Evolutionary conservation across 2,329 filamentous ascomycete genomes (phyloP), one percentile per base, ranked within the genome.

Genomic region (Pestalotiopsis sp.): DNA sequence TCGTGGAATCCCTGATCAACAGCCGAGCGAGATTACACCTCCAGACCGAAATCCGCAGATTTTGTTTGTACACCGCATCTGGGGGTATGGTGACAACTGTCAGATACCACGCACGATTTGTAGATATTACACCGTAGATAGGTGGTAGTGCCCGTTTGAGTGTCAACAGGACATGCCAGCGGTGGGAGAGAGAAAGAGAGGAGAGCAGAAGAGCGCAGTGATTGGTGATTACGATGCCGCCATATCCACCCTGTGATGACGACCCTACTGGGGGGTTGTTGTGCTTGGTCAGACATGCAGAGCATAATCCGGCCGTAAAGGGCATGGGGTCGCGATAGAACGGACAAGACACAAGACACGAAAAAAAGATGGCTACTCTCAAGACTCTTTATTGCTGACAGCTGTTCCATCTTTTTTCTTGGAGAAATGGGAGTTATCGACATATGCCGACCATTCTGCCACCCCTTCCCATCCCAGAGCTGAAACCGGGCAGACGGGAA

Each of bases 61-160:
- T 9, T 23, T 5, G 20, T 59, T 59, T 13, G 27, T 23, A 27
- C 23, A 60, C 23, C 20, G 23, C 25, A 60, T 60, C 31, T 14
- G n/a, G 11, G 38, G 13, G 13, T 23, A 27, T 12, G 49, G 39
- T 56, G 63, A 66, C 63, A 66, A 66, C 25, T 58, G 63, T 66
- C 63, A 57, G 25, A 57, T 66, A 38, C 13, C 17, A 62, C 31
- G 12, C 17, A 38, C 17, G 25, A 13, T 41, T n/a, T 11, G 23
- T 39, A 58, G 13, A 23, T 59, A 14, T 12, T 25, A 25, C 25
- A 25, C 25, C 25, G 25, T 25, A 12, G 23, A 59, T 5, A 59
- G n/a, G n/a, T n/a, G n/a, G 25, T 59, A 23, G 23, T 59, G 5
- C 23, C 3, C 14, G n/a, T 12, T 7, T 23, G 31, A 36, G 31